Conservation (phyloP, 2,329 filamentous ascomycete species). For the Colletotrichum trifolii region DNA sequence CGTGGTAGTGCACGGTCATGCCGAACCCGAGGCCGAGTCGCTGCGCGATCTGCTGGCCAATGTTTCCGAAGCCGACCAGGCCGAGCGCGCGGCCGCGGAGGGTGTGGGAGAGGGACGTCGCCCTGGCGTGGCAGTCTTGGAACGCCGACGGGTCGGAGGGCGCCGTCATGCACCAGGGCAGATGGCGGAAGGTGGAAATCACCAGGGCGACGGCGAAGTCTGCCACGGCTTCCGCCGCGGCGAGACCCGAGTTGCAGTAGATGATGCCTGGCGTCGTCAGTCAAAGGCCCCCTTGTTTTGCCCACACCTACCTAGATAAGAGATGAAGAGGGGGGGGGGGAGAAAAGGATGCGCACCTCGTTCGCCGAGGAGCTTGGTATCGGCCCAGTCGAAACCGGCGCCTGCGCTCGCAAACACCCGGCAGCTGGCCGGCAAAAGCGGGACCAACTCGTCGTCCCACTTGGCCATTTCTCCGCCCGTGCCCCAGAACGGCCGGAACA, state of each 20-base stretch:
- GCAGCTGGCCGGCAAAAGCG: conserved; percentile 64
- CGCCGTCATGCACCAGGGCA: conserved; percentile 70
- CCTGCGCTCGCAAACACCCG: conserved; percentile 73
- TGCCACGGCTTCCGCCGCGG: conserved; percentile 78
- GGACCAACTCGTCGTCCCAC: conserved; percentile 71
- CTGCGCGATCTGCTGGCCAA: conserved; percentile 71
- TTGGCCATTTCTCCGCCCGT: conserved; percentile 74
- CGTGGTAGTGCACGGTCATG: conserved; percentile 75
- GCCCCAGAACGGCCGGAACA: conserved; percentile 71
- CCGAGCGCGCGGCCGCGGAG: conserved; percentile 71
- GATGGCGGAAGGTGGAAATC: conserved; percentile 74
- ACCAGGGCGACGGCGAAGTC: conserved; percentile 78
- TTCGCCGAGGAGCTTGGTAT: conserved; percentile 69
- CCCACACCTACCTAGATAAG: background rate
- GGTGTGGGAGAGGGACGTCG: conserved; percentile 71
- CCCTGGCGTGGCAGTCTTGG: conserved; percentile 67
- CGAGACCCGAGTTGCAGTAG: conserved; percentile 79
- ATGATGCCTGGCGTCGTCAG: conserved; percentile 60
- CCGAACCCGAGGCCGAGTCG: conserved; percentile 64
- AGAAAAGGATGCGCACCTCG: conserved; percentile 56
- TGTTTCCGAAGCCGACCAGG: conserved; percentile 76
- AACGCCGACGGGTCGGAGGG: conserved; percentile 55
- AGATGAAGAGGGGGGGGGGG: background rate
- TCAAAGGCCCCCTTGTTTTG: background rate
- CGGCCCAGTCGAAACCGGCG: conserved; percentile 75